phyloP scores from a whole-genome alignment of 306 rosid species.

The Corylus avellana region DNA sequence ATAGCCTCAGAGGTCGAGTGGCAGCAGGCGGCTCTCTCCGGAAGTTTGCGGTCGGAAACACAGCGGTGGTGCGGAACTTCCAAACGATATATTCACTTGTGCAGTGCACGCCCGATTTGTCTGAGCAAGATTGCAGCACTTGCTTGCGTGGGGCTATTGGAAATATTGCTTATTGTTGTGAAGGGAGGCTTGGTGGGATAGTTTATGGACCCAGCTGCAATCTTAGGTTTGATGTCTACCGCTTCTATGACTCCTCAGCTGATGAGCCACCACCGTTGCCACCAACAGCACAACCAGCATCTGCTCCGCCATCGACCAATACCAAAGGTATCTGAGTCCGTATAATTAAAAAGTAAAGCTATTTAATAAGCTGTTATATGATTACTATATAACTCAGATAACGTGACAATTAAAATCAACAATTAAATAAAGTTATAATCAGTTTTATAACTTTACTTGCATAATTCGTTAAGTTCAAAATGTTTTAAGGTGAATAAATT shows the following conservation, averaged over 20 bases:
- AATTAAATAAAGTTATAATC: no score
- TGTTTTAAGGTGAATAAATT: no score
- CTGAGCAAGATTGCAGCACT: not conserved
- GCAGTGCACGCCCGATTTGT: conserved; percentile 41
- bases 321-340: no score
- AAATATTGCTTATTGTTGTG: not conserved
- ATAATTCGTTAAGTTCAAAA: no score
- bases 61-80: not conserved
- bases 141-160: not conserved
- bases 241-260: conserved; percentile 14
- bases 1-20: not conserved
- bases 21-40: conserved; percentile 7
- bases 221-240: conserved; percentile 23
- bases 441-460: no score
- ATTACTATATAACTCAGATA: no score
- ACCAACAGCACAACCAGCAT: no score
- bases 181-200: conserved; percentile 20
- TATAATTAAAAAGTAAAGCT: no score
- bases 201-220: conserved; percentile 42
- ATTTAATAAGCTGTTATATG: no score
- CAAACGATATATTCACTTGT: conserved; percentile 15
- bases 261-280: no score
- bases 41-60: conserved; percentile 23
- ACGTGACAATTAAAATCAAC: no score
- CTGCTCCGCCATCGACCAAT: no score